These are phyloP conservation scores for Zea mays DNA, from an alignment of 176 grass and related monocot genomes.

Conservation along the genomic window DNA sequence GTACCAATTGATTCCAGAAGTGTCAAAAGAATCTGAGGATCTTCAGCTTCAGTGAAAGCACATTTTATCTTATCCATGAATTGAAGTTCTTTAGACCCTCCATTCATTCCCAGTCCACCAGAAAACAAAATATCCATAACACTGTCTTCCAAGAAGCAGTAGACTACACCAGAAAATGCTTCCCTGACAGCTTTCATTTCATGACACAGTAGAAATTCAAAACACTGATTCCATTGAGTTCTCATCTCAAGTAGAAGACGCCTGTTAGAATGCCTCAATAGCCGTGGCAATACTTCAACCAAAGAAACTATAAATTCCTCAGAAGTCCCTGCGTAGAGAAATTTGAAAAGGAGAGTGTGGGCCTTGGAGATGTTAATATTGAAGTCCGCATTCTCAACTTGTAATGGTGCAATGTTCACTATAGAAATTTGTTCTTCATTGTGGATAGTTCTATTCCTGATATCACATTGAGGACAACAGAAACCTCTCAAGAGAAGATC, in stretches of 20 bases:
- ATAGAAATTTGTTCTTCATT: slow-evolving; percentile 51
- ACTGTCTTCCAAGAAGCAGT: slow-evolving; percentile 70
- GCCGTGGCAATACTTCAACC: slow-evolving; percentile 75
- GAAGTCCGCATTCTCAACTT: slow-evolving; percentile 48
- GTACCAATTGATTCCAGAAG: slow-evolving; percentile 72
- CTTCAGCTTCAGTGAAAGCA: slow-evolving; percentile 53
- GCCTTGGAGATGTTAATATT: slow-evolving; percentile 43
- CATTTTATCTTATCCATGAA: slow-evolving; percentile 76
- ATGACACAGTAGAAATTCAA: slow-evolving; percentile 76
- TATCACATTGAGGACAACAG: slow-evolving; percentile 69
- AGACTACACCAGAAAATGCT: slow-evolving; percentile 72
- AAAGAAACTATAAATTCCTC: slow-evolving; percentile 65
- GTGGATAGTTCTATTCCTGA: slow-evolving; percentile 33
- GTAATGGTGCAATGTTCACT: slow-evolving; percentile 44
- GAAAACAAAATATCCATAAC: slow-evolving; percentile 71
- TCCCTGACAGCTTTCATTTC: slow-evolving; percentile 73
- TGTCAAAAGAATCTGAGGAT: slow-evolving; percentile 63
- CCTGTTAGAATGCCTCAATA: slow-evolving; percentile 66
- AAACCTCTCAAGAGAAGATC: slow-evolving; percentile 89
- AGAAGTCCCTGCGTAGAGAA: slow-evolving; percentile 57
- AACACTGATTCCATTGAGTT: slow-evolving; percentile 65
- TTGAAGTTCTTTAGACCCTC: slow-evolving; percentile 51
- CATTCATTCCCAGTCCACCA: slow-evolving; percentile 40
- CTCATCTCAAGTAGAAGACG: slow-evolving; percentile 56
- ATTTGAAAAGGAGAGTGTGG: slow-evolving; percentile 72